Percentiles rank a stretch among this genome's conserved stretches.
phyloP scores from a whole-genome alignment of 108 stramenopile genomes.

The Pseudonitzschia pungens region DNA sequence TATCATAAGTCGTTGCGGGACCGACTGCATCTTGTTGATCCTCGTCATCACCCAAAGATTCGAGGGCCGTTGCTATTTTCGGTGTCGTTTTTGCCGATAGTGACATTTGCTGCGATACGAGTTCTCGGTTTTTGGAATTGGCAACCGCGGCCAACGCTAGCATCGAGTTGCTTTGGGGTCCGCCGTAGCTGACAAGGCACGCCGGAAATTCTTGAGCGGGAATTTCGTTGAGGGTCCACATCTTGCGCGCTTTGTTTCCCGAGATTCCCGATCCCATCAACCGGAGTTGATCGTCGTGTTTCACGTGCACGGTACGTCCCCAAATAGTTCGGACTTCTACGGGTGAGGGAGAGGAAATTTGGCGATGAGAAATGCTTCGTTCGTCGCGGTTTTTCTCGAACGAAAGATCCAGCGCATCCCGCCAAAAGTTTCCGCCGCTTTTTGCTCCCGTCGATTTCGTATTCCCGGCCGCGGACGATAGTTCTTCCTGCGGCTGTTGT shows the following conservation, averaged over 20 bases:
- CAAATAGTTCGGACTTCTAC: constrained; percentile 57
- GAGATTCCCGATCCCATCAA: constrained; percentile 62
- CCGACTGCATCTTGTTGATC: not conserved
- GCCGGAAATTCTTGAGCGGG: constrained; percentile 59
- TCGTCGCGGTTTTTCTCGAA: not conserved
- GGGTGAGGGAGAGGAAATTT: constrained; percentile 42
- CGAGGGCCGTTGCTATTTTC: not conserved
- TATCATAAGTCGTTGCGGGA: not conserved
- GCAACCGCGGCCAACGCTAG: constrained; percentile 87
- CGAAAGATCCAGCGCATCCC: not conserved
- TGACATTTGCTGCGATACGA: not conserved
- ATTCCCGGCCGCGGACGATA: not conserved
- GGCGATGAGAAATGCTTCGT: not conserved
- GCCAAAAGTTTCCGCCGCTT: not conserved
- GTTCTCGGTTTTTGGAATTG: constrained; percentile 58
- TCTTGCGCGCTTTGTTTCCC: constrained; percentile 87
- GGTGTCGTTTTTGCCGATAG: not conserved
- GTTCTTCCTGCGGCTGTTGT: not conserved
- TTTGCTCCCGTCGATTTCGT: not conserved
- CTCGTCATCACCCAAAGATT: not conserved
- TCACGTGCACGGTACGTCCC: constrained; percentile 64
- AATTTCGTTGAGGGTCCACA: constrained; percentile 61
- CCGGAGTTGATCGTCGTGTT: constrained; percentile 74
- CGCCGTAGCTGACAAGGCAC: constrained; percentile 87
- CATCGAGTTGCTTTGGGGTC: constrained; percentile 93